A percentile compares a stretch with the other conserved stretches of the same genome.
phyloP scores from a whole-genome alignment of 345 rosid genomes.

The Gossypium ekmanianum region DNA sequence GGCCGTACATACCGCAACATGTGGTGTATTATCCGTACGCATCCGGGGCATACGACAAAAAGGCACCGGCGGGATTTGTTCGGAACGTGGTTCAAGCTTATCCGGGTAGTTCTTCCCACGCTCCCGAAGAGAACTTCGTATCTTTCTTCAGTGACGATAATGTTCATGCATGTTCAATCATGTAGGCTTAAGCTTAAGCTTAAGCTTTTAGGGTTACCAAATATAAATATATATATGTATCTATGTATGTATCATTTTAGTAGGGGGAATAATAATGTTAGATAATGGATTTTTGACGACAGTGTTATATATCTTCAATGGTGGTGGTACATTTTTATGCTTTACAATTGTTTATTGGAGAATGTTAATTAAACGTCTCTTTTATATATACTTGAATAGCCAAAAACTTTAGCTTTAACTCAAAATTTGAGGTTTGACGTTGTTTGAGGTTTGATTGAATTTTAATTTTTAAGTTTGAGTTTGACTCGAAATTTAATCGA shows the following conservation, averaged over 20 bases:
- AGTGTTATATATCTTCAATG: too few species aligned
- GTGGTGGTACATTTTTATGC: too few species aligned
- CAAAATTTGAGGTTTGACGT: too few species aligned
- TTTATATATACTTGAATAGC: background rate
- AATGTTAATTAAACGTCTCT: background rate
- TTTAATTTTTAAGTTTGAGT: too few species aligned
- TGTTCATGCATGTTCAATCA: constrained; percentile 68
- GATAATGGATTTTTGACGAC: background rate
- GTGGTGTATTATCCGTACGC: constrained; percentile 51
- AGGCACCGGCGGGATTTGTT: constrained; percentile 59
- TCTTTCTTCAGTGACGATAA: constrained; percentile 71
- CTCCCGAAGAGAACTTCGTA: constrained; percentile 44
- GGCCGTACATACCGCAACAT: constrained; percentile 77
- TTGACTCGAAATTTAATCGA: too few species aligned
- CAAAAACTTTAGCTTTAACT: too few species aligned
- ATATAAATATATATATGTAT: too few species aligned
- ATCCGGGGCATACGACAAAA: constrained; percentile 53
- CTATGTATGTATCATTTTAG: too few species aligned
- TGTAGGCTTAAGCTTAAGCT: constrained; percentile 28
- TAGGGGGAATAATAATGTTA: background rate
- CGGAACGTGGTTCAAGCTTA: constrained; percentile 55
- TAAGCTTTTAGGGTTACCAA: too few species aligned
- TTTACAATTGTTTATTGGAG: too few species aligned
- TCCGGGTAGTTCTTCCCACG: constrained; percentile 37
- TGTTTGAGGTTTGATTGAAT: too few species aligned